These are phyloP conservation scores for Hypomyces perniciosus DNA, from an alignment of 2,329 filamentous ascomycete genomes.

Conservation along the genomic window DNA sequence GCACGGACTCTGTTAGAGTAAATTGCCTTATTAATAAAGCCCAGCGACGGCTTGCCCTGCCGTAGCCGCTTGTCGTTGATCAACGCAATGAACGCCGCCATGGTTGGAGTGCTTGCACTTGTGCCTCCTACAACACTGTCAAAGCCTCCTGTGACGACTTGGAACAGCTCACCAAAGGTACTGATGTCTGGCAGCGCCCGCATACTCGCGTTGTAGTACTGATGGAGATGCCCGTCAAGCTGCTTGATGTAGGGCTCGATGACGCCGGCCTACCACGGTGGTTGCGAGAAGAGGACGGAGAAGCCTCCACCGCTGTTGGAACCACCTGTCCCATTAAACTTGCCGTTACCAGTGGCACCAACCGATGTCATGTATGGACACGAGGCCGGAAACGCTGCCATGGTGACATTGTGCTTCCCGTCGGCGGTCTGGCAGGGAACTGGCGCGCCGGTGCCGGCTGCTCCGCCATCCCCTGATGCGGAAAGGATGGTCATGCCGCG, in stretches of 20 bases:
- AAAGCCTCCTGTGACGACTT: conserved; percentile 27
- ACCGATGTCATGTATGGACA: conserved; percentile 47
- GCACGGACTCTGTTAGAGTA: conserved; percentile 23
- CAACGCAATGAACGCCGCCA: conserved; percentile 41
- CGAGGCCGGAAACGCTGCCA: conserved; percentile 32
- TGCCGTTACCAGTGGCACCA: conserved; percentile 37
- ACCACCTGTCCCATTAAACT: conserved; percentile 11
- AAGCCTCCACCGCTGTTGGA: conserved; percentile 35
- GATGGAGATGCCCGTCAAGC: conserved; percentile 36
- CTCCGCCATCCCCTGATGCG: conserved; percentile 46
- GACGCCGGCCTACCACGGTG: conserved; percentile 37
- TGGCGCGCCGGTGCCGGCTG: conserved; percentile 29
- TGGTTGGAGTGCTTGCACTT: conserved; percentile 42
- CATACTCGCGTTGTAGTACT: conserved; percentile 39
- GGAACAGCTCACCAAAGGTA: conserved; percentile 52
- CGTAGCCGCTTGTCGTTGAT: conserved; percentile 42
- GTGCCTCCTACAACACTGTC: conserved; percentile 17
- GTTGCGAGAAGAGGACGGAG: conserved; percentile 41
- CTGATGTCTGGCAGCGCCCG: conserved; percentile 42
- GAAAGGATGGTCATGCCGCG: conserved; percentile 47
- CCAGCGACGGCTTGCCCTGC: conserved; percentile 37
- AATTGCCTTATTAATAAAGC: conserved; percentile 43
- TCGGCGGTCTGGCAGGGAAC: conserved; percentile 16
- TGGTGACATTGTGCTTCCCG: conserved; percentile 39
- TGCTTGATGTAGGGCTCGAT: conserved; percentile 35